Evolutionary conservation across 306 rosid species (phyloP), one percentile per base, ranked within the genome.

Genomic region (Rosa multiflora): DNA sequence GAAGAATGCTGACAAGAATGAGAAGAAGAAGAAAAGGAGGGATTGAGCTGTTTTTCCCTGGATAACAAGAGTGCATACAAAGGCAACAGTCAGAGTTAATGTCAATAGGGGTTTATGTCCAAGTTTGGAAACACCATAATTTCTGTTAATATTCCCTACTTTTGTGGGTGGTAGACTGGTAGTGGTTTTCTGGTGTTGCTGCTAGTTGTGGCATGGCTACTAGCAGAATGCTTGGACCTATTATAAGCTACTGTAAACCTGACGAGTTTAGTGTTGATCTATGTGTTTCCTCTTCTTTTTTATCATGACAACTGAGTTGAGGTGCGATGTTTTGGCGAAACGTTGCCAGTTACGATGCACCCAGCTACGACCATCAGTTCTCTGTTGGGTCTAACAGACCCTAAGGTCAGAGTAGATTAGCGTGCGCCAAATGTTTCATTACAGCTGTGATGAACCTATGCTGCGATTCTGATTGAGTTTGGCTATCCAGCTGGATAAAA

Each of bases 11-110:
- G 92, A 89, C 70, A 93, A 79, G 78, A 84, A 73, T 37, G 92
- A 91, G 79, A 91, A 58, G 87, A 89, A 88, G 87, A 93, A 88
- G 85, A 91, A 72, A 80, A 93, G 91, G 39, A 88, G 73, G 77
- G 91, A 86, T 66, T 91, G 75, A 84, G 48, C 44, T 58, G 5
- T 32, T 58, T 58, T 53, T n/a, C n/a, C n/a, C n/a, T n/a, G n/a
- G n/a, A n/a, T n/a, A n/a, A n/a, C n/a, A n/a, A 58, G 62, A 2
- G 63, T n/a, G 32, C 4, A 2, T 53, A 17, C 23, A 18, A 20
- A 53, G 35, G 76, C 76, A 5, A 32, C 18, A 32, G 51, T 4
- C 29, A 18, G 43, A 35, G 47, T 72, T 35, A 21, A 39, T 72
- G 76, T 32, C 76, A 1, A 49, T 72, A 26, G 43, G 56, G 42